These are phyloP conservation scores for Metarhizium brunneum DNA, from an alignment of 2,329 filamentous ascomycete genomes.

Conservation along the genomic window DNA sequence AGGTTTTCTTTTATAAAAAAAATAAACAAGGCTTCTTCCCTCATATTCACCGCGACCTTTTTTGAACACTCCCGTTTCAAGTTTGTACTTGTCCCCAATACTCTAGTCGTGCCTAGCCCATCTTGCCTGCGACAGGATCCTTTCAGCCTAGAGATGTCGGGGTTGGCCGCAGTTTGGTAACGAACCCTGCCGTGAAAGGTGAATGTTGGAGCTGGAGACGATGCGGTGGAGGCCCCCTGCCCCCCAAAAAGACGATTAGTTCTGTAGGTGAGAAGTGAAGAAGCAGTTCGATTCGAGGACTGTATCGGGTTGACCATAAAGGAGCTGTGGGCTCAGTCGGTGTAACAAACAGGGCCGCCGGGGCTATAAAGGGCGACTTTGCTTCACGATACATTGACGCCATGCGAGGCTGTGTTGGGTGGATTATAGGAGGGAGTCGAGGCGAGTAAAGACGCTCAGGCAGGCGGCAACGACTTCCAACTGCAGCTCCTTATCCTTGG, in stretches of 20 bases:
- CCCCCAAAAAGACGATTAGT: neutral
- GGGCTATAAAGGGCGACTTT: neutral
- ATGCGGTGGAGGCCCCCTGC: neutral
- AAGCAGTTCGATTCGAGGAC: neutral
- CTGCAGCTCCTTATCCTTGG: conserved; percentile 91
- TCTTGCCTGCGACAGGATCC: neutral
- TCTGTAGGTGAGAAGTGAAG: neutral
- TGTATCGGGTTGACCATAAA: neutral
- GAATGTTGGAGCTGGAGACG: neutral
- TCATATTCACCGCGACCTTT: neutral
- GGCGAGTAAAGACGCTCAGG: conserved; percentile 91
- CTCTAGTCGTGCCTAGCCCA: neutral
- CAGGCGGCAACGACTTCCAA: conserved; percentile 96
- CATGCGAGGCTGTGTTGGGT: neutral
- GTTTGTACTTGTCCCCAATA: neutral
- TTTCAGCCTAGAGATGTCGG: neutral
- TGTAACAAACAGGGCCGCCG: neutral
- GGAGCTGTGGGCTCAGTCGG: neutral
- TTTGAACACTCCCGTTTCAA: neutral
- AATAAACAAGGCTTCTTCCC: neutral
- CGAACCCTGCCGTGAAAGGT: neutral
- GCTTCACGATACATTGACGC: neutral
- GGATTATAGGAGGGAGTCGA: conserved; percentile 82
- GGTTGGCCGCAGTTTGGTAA: neutral
- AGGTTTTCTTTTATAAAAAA: neutral